A percentile compares a stretch with the other conserved stretches of the same genome.
phyloP scores from a whole-genome alignment of 345 rosid species.

The Salix brachista region DNA sequence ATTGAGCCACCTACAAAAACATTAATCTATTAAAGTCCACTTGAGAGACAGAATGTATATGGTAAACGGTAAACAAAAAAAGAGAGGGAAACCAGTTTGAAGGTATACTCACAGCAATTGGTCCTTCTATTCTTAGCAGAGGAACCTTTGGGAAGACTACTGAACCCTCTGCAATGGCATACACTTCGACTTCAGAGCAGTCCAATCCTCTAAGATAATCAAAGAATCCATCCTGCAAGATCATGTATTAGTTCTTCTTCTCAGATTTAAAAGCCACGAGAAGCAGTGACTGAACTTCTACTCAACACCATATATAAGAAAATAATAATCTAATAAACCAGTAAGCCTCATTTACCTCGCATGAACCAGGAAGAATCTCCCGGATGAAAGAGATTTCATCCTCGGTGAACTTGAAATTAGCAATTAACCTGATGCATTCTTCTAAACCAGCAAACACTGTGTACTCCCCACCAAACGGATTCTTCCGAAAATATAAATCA shows the following conservation, averaged over 20 bases:
- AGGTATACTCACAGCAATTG: conserved; percentile 71
- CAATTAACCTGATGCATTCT: conserved; percentile 83
- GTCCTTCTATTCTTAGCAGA: conserved; percentile 86
- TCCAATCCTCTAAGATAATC: conserved; percentile 77
- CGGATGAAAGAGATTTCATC: conserved; percentile 74
- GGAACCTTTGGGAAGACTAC: conserved; percentile 98
- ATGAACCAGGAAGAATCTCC: conserved; percentile 56
- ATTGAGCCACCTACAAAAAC: conserved; percentile 66
- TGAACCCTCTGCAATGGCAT: conserved; percentile 81
- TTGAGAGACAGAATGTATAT: not conserved
- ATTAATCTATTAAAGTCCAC: not conserved
- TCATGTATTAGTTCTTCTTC: not conserved
- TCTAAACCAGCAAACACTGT: conserved; percentile 94
- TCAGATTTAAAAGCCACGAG: not conserved
- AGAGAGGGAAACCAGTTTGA: conserved; percentile 3
- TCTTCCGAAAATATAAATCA: conserved; percentile 90
- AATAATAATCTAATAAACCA: not conserved
- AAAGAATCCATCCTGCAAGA: conserved; percentile 62
- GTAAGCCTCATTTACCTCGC: conserved; percentile 49
- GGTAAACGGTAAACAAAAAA: not conserved
- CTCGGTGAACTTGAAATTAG: conserved; percentile 69
- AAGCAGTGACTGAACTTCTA: too few species aligned
- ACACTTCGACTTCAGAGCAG: conserved; percentile 84
- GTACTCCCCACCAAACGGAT: conserved; percentile 93
- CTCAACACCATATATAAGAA: too few species aligned